Base-by-base conservation (phyloP, 1,139 yeast genomes). In the Hanseniaspora gamundiae region DNA sequence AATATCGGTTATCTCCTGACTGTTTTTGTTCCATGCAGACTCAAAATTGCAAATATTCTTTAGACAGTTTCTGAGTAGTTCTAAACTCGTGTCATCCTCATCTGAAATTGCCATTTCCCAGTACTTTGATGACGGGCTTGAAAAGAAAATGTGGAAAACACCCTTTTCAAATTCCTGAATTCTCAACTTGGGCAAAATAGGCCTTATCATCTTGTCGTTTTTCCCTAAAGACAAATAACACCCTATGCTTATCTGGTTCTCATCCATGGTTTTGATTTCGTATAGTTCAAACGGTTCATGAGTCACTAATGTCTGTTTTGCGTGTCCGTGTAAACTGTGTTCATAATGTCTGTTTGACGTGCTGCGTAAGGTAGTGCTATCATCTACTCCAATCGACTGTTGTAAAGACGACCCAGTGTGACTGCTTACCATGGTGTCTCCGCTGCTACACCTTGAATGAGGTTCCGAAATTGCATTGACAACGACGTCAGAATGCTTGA, bases 201-300 rank as follows among this genome's bases (percentile, higher is more conserved):
- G 63, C 46, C 56, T 61, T 6, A 61, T 49, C 4, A 60, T 48
- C 29, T 54, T 54, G 16, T 56, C 59, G 39, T 55, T 50, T 26
- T 56, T 52, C 3, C 65, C 65, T 17, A 61, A 44, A 9, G 62
- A 54, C 13, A 61, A 46, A 39, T 59, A 60, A 40, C 54, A 41
- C 2, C 47, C 47, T 35, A 44, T 41, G 28, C 44, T 41, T n/a
- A 44, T 41, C 13, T 44, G 35, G 16, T 39, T 44, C 14, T 41
- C 47, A 16, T 44, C 38, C 42, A 44, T 38, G 2, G 47, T 44
- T 24, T 44, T 44, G 36, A 44, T 44, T 30, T 44, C 47, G 20
- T 44, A 44, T 2, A 44, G 39, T 20, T 44, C 47, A 3, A 44
- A 13, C 2, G 31, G 26, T 11, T 44, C 47, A n/a, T 35, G 38